These are phyloP conservation scores for Globisporangium echinulatum DNA, from an alignment of 352 stramenopile species.

Conservation along the genomic window DNA sequence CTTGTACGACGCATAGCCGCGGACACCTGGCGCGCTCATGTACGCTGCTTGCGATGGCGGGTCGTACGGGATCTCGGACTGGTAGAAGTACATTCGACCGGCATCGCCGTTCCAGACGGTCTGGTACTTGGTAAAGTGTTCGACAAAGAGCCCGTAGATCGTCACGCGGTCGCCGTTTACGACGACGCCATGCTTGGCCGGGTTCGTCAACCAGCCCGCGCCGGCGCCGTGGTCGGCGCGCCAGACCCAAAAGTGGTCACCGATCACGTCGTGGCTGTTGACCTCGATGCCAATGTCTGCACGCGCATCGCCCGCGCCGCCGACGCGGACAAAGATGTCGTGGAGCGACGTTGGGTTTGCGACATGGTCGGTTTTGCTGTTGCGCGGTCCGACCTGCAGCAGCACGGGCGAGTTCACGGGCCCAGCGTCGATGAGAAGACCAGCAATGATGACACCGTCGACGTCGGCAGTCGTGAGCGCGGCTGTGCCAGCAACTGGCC, in stretches of 20 bases:
- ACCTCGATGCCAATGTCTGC: not conserved
- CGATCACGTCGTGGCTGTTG: not conserved
- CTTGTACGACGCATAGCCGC: not conserved
- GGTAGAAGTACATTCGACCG: not conserved
- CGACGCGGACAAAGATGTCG: not conserved
- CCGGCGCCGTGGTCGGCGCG: not conserved
- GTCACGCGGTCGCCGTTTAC: not conserved
- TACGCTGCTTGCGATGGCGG: not conserved
- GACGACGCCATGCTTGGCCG: not conserved
- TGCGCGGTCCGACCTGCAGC: not conserved
- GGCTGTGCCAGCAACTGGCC: not conserved
- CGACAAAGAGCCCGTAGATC: not conserved
- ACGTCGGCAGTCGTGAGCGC: not conserved
- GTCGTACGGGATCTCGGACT: constrained; percentile 1
- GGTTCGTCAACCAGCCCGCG: not conserved
- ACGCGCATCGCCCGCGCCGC: not conserved
- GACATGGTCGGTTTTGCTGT: not conserved
- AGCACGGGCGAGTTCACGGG: not conserved
- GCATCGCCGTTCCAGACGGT: not conserved
- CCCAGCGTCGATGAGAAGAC: not conserved
- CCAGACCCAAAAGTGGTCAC: not conserved
- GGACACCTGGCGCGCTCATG: not conserved
- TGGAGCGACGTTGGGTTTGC: not conserved
- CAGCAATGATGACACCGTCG: not conserved
- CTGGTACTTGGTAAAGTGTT: not conserved